Evolutionary conservation across 1,284 basidiomycete genomes (phyloP), one percentile per base, ranked within the genome.

Genomic region (Phlebopus sp.): DNA sequence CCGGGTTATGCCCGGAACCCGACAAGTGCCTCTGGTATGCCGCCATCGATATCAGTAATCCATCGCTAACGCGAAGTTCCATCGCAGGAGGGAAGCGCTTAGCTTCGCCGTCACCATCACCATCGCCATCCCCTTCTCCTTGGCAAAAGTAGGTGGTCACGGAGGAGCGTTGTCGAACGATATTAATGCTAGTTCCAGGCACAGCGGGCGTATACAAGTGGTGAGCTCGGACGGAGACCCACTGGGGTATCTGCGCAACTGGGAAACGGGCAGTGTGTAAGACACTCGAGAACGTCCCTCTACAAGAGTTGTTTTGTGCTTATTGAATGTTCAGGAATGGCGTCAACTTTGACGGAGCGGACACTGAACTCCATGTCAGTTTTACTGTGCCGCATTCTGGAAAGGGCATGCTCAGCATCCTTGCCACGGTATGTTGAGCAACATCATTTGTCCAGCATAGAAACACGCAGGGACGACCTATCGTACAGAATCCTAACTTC

Each of bases 191-290:
- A 21, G 30, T 25, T 49, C 13, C 40, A 73, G 72, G 23, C 66
- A 66, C 48, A 55, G 58, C 27, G 74, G 73, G 14, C 66, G 67
- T 37, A 59, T 76, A 42, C 51, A 72, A 52, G 66, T 72, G 30
- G 63, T 66, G 27, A 55, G 53, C 18, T 43, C 46, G 2, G 51
- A 64, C 35, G 67, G 65, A 29, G 53, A 54, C 6, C 39, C 54
- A 17, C 49, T 69, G 11, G 74, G 73, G 11, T 62, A 59, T 49
- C 61, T 76, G 17, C 64, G 64, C 43, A 72, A 72, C 50, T 58
- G 61, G 43, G 59, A 62, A 27, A 43, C 32, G 56, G 62, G 43
- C 48, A 39, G 37, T 7, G 23, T 39, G 37, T 39, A 39, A 39
- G 37, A 25, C 14, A 57, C 44, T 63, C 61, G 37, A 58, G 67